A percentile compares a stretch with the other conserved stretches of the same genome.
These are phyloP conservation scores for Kwoniella mangroviensis DNA, from an alignment of 768 basidiomycete species.

Conservation along the genomic window DNA sequence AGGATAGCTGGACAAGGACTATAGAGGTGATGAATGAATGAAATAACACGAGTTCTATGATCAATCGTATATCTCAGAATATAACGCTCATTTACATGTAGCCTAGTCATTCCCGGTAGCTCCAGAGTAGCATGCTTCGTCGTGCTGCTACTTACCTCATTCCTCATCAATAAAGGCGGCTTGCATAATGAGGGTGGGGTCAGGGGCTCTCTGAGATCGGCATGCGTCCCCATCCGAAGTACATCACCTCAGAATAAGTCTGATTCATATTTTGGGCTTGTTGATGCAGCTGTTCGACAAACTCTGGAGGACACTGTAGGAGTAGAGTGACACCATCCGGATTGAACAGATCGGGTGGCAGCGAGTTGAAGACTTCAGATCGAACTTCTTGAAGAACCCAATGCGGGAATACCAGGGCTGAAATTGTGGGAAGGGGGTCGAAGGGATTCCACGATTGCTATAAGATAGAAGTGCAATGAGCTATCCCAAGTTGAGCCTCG, in stretches of 20 bases:
- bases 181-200: too few relatives aligned
- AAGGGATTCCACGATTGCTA: conserved; percentile 5
- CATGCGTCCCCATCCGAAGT: conserved; percentile 4
- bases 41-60: too few relatives aligned
- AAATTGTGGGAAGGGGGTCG: background rate
- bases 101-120: too few relatives aligned
- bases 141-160: background rate
- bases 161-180: background rate
- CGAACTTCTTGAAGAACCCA: conserved; percentile 1
- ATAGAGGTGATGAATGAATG: too few relatives aligned
- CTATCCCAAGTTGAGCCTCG: background rate
- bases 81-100: too few relatives aligned
- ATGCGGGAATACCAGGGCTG: background rate
- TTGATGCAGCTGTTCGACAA: conserved; percentile 3
- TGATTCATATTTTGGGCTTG: background rate
- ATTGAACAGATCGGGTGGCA: background rate
- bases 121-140: too few relatives aligned
- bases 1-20: too few relatives aligned
- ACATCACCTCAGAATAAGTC: background rate
- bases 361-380: background rate
- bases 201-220: background rate
- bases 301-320: background rate
- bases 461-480: background rate
- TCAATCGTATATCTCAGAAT: too few relatives aligned
- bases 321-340: background rate